Conservation (phyloP, 1,284 basidiomycete genomes). For the Fomitopsis betulina region DNA sequence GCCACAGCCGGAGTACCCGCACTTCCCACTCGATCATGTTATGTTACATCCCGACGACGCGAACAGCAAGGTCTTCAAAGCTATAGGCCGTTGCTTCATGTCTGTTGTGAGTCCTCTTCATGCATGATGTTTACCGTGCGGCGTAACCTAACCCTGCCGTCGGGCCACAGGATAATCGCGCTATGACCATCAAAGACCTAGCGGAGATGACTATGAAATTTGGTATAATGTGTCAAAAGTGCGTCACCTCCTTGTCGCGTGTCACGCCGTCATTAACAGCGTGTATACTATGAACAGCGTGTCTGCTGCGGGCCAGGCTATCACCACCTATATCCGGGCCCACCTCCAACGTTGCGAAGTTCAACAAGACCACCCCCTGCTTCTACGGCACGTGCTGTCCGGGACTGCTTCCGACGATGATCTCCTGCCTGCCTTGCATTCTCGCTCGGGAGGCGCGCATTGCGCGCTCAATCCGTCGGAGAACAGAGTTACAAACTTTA, state of each 20-base stretch:
- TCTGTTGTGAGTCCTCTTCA: slow-evolving; percentile 52
- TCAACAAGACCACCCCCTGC: slow-evolving; percentile 66
- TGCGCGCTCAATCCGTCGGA: slow-evolving; percentile 38
- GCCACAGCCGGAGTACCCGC: slow-evolving; percentile 18
- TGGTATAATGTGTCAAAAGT: slow-evolving; percentile 74
- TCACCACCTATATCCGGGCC: slow-evolving; percentile 71
- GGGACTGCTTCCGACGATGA: slow-evolving; percentile 68
- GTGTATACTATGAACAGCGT: slow-evolving; percentile 36
- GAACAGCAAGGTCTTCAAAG: slow-evolving; percentile 61
- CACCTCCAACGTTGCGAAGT: slow-evolving; percentile 66
- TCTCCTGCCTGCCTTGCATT: slow-evolving; percentile 65
- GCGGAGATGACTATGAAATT: slow-evolving; percentile 60
- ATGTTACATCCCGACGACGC: slow-evolving; percentile 70
- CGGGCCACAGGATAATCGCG: slow-evolving; percentile 57
- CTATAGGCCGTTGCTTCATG: slow-evolving; percentile 65
- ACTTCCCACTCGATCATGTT: slow-evolving; percentile 58
- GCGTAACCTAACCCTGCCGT: slow-evolving; percentile 7
- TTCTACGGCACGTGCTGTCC: slow-evolving; percentile 66
- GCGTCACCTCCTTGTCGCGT: slow-evolving; percentile 24
- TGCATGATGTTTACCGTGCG: neutral
- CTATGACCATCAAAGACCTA: slow-evolving; percentile 80
- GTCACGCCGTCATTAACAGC: neutral
- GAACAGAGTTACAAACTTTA: slow-evolving; percentile 64
- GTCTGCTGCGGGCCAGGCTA: slow-evolving; percentile 73
- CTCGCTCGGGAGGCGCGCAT: slow-evolving; percentile 63